Percentiles rank a stretch among this genome's conserved stretches.
These are phyloP conservation scores for Hymenoscyphus linearis DNA, from an alignment of 2,329 filamentous ascomycete species.

Conservation along the genomic window DNA sequence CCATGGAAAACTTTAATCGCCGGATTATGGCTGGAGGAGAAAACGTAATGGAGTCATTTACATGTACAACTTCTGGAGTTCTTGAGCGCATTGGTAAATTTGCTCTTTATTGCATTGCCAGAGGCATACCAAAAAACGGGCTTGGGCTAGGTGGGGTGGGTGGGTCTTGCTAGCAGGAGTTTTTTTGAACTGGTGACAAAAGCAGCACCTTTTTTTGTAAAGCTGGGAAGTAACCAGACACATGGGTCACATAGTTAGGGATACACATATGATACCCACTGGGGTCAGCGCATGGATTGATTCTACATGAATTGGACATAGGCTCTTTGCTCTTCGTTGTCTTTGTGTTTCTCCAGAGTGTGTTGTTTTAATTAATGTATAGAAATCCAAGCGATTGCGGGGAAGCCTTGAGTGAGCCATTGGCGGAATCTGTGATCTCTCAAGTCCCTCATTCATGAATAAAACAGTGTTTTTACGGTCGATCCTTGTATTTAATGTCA, in stretches of 20 bases:
- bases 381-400: background rate
- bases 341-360: background rate
- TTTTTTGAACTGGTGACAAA: background rate
- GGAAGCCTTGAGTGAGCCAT: background rate
- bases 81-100: background rate
- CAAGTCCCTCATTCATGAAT: no score
- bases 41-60: background rate
- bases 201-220: background rate
- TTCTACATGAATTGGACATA: background rate
- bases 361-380: background rate
- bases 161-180: background rate
- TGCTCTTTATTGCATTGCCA: background rate
- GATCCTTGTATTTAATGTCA: no score
- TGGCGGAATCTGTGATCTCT: no score
- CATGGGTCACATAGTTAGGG: background rate
- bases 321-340: background rate
- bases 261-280: background rate
- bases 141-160: background rate
- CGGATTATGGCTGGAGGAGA: background rate
- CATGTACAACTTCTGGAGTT: slow-evolving; percentile 1
- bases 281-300: background rate
- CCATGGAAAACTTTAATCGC: slow-evolving; percentile 25
- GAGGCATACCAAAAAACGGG: background rate
- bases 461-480: no score
- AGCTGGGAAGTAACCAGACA: background rate